Evolutionary conservation across 2,329 filamentous ascomycete genomes (phyloP).

Genomic region (Fusarium armeniacum): DNA sequence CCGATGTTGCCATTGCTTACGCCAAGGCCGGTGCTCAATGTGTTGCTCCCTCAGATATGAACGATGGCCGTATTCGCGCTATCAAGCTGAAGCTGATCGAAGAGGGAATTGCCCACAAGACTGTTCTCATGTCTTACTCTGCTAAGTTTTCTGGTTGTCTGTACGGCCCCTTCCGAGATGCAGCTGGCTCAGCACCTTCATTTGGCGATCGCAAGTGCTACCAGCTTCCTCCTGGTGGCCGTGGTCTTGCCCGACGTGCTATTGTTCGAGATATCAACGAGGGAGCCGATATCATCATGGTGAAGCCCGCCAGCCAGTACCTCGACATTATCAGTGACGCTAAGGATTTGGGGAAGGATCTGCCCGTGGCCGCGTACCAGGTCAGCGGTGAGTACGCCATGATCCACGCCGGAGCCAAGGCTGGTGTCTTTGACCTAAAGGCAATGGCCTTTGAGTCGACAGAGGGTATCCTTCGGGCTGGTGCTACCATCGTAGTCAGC

Average conservation of each 20-base stretch:
- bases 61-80: constrained; percentile 94
- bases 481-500: constrained; percentile 91
- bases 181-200: constrained; percentile 88
- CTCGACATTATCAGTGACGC: constrained; percentile 98
- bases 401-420: constrained; percentile 96
- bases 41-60: constrained; percentile 98
- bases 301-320: constrained; percentile 96
- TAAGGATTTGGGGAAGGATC: constrained; percentile 90
- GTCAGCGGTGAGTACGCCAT: constrained; percentile 98
- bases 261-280: constrained; percentile 92
- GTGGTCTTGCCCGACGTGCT: constrained; percentile 90
- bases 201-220: constrained; percentile 98
- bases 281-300: constrained; percentile 98
- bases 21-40: constrained; percentile 96
- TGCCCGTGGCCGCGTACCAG: constrained; percentile 96
- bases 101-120: constrained; percentile 89
- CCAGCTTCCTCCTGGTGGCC: constrained; percentile 92
- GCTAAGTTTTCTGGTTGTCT: constrained; percentile 98
- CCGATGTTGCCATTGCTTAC: constrained; percentile 97
- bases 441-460: constrained; percentile 95
- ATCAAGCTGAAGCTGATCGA: constrained; percentile 99
- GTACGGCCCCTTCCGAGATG: constrained; percentile 97
- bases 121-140: constrained; percentile 96
- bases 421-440: constrained; percentile 95
- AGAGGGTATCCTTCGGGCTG: constrained; percentile 91